Evolutionary conservation across 306 rosid species (phyloP).

Genomic region (Cyamopsis tetragonoloba): DNA sequence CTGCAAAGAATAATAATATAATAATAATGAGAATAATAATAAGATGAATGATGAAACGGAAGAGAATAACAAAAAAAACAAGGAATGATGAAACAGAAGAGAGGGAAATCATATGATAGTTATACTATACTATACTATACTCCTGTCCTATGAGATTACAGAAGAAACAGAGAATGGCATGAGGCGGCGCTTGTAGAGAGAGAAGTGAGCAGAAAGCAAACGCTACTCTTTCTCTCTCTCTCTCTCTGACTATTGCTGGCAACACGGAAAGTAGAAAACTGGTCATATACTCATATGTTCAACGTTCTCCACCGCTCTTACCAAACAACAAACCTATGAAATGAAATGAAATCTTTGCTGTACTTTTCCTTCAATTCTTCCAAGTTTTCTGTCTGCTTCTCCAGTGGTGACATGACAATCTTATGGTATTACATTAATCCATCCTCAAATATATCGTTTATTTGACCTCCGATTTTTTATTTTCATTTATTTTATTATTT

Average conservation of each 20-base stretch:
- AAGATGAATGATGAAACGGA: background rate
- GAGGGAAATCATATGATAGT: slow-evolving; percentile 3
- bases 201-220: background rate
- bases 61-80: too few relatives aligned
- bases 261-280: slow-evolving; percentile 8
- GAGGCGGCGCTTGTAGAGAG: slow-evolving; percentile 30
- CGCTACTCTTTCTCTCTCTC: background rate
- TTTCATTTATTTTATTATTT: too few relatives aligned
- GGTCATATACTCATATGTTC: slow-evolving; percentile 26
- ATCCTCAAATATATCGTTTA: too few relatives aligned
- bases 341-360: background rate
- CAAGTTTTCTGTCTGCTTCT: too few relatives aligned
- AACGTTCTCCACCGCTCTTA: slow-evolving; percentile 10
- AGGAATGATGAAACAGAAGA: background rate
- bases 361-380: too few relatives aligned
- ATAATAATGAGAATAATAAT: background rate
- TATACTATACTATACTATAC: too few relatives aligned
- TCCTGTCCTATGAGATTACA: too few relatives aligned
- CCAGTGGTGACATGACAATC: too few relatives aligned
- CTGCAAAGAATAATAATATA: background rate
- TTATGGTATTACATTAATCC: too few relatives aligned
- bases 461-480: too few relatives aligned
- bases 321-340: too few relatives aligned
- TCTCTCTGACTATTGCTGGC: background rate
- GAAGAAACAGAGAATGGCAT: too few relatives aligned